Base-by-base conservation (phyloP, 2,329 filamentous ascomycete genomes). In the Fusarium sp. region DNA sequence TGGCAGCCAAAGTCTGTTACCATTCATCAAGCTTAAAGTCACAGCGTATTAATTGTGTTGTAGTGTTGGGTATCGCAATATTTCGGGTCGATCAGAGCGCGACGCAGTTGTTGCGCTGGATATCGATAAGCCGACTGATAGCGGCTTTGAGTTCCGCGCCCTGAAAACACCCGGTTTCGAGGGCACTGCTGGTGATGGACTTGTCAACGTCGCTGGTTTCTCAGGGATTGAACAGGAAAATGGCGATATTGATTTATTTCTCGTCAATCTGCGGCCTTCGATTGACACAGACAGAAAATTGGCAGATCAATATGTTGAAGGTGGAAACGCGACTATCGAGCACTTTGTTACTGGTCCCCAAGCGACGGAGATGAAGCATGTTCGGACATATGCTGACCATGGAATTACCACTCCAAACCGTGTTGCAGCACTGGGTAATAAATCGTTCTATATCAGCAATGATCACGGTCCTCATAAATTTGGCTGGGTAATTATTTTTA, bases 41-140 rank as follows among this genome's bases (percentile, higher is more conserved):
- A 3, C 3, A 41, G 38, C 8, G 38, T n/a, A n/a, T 17, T 42
- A 15, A 68, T 20, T 9, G 5, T 10, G 10, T 0, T 8, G 8
- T 0, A 78, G 77, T 39, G 47, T 73, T 22, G 77, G 38, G 1
- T 32, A 45, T 15, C 67, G 79, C 11, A 82, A 83, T 50, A 36
- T 75, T 20, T 76, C 77, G 1, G 80, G 72, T 0, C 80, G 80
- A 6, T 80, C 81, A 2, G 65, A 73, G 6, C 70, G 66, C 22
- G 82, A 83, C 63, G 77, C 79, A 8, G 59, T 84, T 22, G 63
- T 82, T 6, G 79, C 74, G 6, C 28, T 83, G 15, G 75, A 83
- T 26, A 75, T 83, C 22, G 81, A 84, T 56, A 78, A 75, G 39
- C 78, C 77, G 5, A 26, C 41, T 18, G 73, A 62, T 3, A 39